Evolutionary conservation across 805 yeast genomes (phyloP), one percentile per base, ranked within the genome.

Genomic region (Spathaspora hagerdaliae): DNA sequence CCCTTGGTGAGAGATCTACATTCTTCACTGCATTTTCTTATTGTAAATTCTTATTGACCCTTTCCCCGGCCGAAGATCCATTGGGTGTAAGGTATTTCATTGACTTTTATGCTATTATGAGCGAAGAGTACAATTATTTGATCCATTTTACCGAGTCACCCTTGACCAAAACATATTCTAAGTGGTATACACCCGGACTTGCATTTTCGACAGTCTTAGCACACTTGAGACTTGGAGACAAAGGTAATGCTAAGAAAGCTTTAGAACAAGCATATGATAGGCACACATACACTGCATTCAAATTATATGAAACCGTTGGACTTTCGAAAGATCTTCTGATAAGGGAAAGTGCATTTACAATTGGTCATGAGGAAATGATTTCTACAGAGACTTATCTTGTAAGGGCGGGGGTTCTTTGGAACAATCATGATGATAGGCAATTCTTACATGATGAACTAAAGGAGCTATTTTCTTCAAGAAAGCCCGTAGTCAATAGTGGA

Each of bases 61-160:
- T 90, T 29, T 72, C 79, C 32, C 96, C 96, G 1, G 74, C 81
- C 2, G 87, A 84, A 46, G 96, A 90, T 67, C 96, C 96, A 1
- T 68, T 83, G 43, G 96, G 96, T 19, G 89, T 85, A 10, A 74
- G 96, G 51, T 83, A 84, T 57, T 86, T 88, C 60, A 81, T 90
- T 53, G 96, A 90, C 59, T 82, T 78, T 57, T 89, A 86, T 57
- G 83, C 92, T 3, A 66, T 87, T 3, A 67, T 80, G 64, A 71
- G 87, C 33, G 82, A 75, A 31, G 87, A 87, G 49, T 80, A 75
- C 56, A 69, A 78, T 47, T 88, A 79, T 61, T 58, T 89, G 52
- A 69, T 82, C 10, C 77, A 79, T 14, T 64, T 87, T 31, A 74
- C 74, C 1, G 65, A 77, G 10, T 79, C 87, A 1, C 77, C 86